Evolutionary conservation across 2,329 filamentous ascomycete species (phyloP), one percentile per base, ranked within the genome.

Genomic region (Ilyonectria sp.): DNA sequence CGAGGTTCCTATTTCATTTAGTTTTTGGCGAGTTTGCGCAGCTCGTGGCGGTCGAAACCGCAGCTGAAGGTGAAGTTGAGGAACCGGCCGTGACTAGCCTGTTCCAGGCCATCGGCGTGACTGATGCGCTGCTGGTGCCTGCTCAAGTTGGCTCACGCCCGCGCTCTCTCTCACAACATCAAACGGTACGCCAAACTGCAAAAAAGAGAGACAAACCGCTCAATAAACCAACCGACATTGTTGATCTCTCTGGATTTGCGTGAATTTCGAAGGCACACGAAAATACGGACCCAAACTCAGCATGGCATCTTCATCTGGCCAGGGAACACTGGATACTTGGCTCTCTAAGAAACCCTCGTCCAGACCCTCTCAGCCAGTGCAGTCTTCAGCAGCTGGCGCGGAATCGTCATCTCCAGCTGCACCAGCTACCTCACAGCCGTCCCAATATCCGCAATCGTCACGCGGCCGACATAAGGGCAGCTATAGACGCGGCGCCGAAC

Each of bases 301-400:
- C 58, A 54, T 71, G 37, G 6, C 68, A 56, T 65, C 70, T 44
- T 29, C 67, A 15, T 44, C 63, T 31, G 65, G 68, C 23, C 77
- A 79, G 53, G 60, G 63, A 58, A 78, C 77, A 9, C 67, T 79
- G 46, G 75, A 79, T 60, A 60, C 60, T 17, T 79, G 78, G 78
- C 58, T 79, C 11, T 72, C 68, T 6, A 49, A 33, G 31, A 62
- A 60, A 26, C 35, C 64, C 55, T 40, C 40, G 5, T 57, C 66
- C 19, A 68, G 29, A 23, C 69, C 69, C 21, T 61, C 64, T 11
- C 35, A 53, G 37, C 60, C 73, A 33, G 13, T 40, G 33, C 17
- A 56, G 17, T 49, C 58, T 58, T 40, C 46, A 63, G 17, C 49
- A 49, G 53, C 71, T 40, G 19, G 54, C n/a, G 35, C 44, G 43